A percentile compares a stretch with the other conserved stretches of the same genome.
phyloP scores from a whole-genome alignment of 163 green algal genomes.

The Scenedesmus sp. region DNA sequence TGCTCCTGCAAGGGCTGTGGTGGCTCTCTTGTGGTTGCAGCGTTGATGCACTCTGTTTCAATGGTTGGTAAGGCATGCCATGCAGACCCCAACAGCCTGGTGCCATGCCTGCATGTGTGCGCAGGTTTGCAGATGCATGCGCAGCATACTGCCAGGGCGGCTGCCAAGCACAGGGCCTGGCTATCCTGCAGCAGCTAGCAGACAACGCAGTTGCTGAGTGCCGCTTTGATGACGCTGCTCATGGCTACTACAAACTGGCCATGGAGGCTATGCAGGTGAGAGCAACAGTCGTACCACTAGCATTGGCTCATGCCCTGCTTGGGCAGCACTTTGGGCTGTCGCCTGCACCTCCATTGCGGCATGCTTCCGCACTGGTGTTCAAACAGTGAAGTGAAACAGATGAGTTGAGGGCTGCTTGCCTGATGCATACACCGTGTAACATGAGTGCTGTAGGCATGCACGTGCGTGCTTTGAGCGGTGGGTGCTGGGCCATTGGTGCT shows the following conservation, averaged over 20 bases:
- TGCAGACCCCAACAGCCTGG: no score
- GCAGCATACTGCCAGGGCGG: slow-evolving; percentile 65
- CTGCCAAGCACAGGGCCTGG: slow-evolving; percentile 63
- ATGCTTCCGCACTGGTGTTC: no score
- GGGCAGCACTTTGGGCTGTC: no score
- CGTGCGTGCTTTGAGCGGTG: no score
- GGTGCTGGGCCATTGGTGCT: no score
- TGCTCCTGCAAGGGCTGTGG: no score
- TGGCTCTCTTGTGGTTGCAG: background rate
- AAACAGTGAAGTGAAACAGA: no score
- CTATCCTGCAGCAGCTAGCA: slow-evolving; percentile 83
- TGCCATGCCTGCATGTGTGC: background rate
- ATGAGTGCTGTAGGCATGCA: no score
- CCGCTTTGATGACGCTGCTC: slow-evolving; percentile 77
- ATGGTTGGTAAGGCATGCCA: background rate
- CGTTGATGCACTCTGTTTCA: background rate
- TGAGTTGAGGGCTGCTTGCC: no score
- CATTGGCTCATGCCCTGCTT: background rate
- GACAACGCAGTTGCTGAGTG: slow-evolving; percentile 74
- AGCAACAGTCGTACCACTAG: background rate
- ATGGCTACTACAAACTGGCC: slow-evolving; percentile 85
- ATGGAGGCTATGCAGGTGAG: slow-evolving; percentile 79
- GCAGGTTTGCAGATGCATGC: slow-evolving; percentile 51
- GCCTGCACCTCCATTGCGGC: no score
- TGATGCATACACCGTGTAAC: no score